Percentiles rank a stretch among this genome's conserved stretches.
Conservation (phyloP, 1,139 yeast species). For the Sugiyamaella paludigena region DNA sequence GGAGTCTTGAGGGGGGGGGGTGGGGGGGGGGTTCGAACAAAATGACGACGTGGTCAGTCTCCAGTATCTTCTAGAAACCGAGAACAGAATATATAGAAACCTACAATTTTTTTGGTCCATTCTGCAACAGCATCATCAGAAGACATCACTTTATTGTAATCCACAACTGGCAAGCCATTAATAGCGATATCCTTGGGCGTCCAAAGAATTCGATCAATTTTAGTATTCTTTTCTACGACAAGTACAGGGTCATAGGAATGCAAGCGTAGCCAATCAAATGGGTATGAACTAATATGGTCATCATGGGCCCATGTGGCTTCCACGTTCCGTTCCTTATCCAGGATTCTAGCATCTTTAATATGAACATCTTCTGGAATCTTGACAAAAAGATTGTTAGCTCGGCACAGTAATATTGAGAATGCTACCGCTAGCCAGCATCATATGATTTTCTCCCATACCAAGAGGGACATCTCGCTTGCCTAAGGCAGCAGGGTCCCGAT, state of each 20-base stretch:
- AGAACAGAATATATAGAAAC: conserved; percentile 5
- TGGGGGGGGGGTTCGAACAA: too few relatives aligned
- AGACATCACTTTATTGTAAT: conserved; percentile 48
- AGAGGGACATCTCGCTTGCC: too few relatives aligned
- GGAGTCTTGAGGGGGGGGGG: too few relatives aligned
- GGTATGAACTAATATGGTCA: conserved; percentile 50
- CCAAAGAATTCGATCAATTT: conserved; percentile 45
- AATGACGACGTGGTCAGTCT: too few relatives aligned
- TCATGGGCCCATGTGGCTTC: conserved; percentile 49
- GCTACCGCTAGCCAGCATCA: too few relatives aligned
- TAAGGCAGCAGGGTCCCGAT: too few relatives aligned
- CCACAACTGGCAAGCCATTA: conserved; percentile 49
- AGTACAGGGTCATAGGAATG: conserved; percentile 62
- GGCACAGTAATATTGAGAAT: too few relatives aligned
- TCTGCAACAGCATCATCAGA: conserved; percentile 52
- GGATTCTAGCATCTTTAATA: conserved; percentile 34
- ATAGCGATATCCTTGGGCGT: conserved; percentile 44
- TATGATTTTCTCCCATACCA: too few relatives aligned
- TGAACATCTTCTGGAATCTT: conserved; percentile 48
- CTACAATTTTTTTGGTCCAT: conserved; percentile 54
- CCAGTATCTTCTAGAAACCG: too few relatives aligned
- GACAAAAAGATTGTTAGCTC: not conserved
- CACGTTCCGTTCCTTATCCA: conserved; percentile 26
- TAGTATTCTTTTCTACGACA: conserved; percentile 38
- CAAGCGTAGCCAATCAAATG: conserved; percentile 50